Evolutionary conservation across 495 filamentous ascomycete genomes (phyloP).

Genomic region (Choiromyces venosus): DNA sequence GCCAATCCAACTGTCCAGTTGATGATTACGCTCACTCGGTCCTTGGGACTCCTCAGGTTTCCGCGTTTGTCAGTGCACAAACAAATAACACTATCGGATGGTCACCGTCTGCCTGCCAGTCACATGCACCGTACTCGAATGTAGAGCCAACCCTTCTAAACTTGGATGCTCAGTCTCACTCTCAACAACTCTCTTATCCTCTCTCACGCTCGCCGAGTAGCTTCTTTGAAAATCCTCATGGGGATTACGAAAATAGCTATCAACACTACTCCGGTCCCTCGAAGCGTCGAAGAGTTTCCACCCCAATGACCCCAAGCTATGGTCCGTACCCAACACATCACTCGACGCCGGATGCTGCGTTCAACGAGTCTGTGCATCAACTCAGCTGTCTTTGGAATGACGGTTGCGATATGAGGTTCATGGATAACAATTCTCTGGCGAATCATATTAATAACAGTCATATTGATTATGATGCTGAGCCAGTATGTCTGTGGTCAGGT

Average conservation of each 20-base stretch:
- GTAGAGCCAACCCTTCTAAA: slow-evolving; percentile 23
- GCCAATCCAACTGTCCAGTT: not conserved
- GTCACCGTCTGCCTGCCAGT: not conserved
- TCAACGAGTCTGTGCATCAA: slow-evolving; percentile 21
- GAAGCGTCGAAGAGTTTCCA: slow-evolving; percentile 29
- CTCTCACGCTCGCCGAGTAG: slow-evolving; percentile 25
- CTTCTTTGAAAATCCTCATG: slow-evolving; percentile 24
- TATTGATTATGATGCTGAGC: slow-evolving; percentile 3
- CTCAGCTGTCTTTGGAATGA: slow-evolving; percentile 18
- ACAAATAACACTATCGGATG: slow-evolving; percentile 14
- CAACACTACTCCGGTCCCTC: slow-evolving; percentile 16
- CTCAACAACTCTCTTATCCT: slow-evolving; percentile 17
- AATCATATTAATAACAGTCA: slow-evolving; percentile 12
- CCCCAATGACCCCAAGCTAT: slow-evolving; percentile 23
- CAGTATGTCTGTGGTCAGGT: slow-evolving; percentile 18
- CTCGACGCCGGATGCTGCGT: slow-evolving; percentile 17
- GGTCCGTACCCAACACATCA: slow-evolving; percentile 7
- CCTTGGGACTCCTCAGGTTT: slow-evolving; percentile 15
- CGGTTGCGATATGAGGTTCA: slow-evolving; percentile 18
- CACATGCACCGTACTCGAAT: not conserved
- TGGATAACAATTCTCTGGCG: slow-evolving; percentile 12
- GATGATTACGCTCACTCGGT: not conserved
- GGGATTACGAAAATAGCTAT: slow-evolving; percentile 20
- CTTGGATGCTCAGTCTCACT: slow-evolving; percentile 15
- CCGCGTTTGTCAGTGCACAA: not conserved